phyloP scores from a whole-genome alignment of 371 early-diverging fungal species.

The Mortierella polycephala region DNA sequence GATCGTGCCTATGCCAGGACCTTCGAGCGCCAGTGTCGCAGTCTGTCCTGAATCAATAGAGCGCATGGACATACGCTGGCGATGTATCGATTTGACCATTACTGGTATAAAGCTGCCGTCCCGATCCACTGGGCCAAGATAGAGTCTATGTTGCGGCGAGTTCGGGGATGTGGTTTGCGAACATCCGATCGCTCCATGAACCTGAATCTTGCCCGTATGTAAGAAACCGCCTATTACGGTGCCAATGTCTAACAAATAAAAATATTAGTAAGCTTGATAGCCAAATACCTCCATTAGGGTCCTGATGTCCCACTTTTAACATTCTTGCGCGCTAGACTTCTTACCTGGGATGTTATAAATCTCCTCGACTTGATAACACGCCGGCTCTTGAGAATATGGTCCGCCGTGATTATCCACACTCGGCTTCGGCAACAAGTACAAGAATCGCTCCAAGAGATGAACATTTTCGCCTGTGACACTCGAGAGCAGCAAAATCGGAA shows the following conservation, averaged over 20 bases:
- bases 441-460: conserved; percentile 74
- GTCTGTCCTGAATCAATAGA: conserved; percentile 85
- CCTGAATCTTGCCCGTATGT: conserved; percentile 59
- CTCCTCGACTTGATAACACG: conserved; percentile 89
- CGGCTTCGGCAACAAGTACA: conserved; percentile 75
- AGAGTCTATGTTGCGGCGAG: conserved; percentile 33
- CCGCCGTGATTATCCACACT: conserved; percentile 21
- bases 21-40: conserved; percentile 84
- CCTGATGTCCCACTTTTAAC: conserved; percentile 56
- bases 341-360: conserved; percentile 86
- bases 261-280: conserved; percentile 64
- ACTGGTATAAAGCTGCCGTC: conserved; percentile 63
- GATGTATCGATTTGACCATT: conserved; percentile 84
- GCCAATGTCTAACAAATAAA: conserved; percentile 68
- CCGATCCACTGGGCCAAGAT: conserved; percentile 64
- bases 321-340: conserved; percentile 11
- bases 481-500: conserved; percentile 89
- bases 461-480: conserved; percentile 91
- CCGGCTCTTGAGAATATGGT: conserved; percentile 58
- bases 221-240: conserved; percentile 67
- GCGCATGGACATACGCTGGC: conserved; percentile 83
- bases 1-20: conserved; percentile 33
- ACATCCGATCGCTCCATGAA: conserved; percentile 4
- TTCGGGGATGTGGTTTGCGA: conserved; percentile 23
- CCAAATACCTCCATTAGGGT: conserved; percentile 65